Evolutionary conservation across 2,329 filamentous ascomycete species (phyloP).

Genomic region (Pyrenochaeta sp.): DNA sequence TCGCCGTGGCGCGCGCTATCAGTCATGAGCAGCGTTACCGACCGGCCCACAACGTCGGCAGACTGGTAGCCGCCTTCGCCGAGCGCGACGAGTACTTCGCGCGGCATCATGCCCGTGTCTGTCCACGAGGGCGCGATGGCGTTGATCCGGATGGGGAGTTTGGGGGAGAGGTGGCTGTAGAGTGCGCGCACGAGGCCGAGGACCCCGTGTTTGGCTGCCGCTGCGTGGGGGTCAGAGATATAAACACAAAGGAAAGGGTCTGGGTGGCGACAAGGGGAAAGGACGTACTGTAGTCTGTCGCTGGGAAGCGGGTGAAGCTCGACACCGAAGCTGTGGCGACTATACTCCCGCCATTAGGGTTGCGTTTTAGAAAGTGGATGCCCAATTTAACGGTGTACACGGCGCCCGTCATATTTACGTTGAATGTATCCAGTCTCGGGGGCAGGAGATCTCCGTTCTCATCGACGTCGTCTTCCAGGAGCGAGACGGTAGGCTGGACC

Average conservation of each 20-base stretch:
- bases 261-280: neutral
- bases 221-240: slow-evolving; percentile 24
- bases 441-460: slow-evolving; percentile 35
- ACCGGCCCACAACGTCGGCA: slow-evolving; percentile 34
- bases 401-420: slow-evolving; percentile 39
- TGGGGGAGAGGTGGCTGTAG: slow-evolving; percentile 23
- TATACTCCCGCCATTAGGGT: slow-evolving; percentile 35
- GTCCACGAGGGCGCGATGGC: slow-evolving; percentile 44
- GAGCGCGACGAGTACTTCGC: slow-evolving; percentile 15
- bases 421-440: slow-evolving; percentile 33
- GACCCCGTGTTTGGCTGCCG: slow-evolving; percentile 41
- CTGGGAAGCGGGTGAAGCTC: slow-evolving; percentile 33
- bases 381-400: slow-evolving; percentile 41
- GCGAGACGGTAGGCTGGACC: slow-evolving; percentile 18
- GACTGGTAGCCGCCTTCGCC: slow-evolving; percentile 28
- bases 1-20: slow-evolving; percentile 33
- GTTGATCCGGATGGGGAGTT: slow-evolving; percentile 42
- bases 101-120: slow-evolving; percentile 32
- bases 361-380: slow-evolving; percentile 36
- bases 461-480: slow-evolving; percentile 41
- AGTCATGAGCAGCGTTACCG: slow-evolving; percentile 35
- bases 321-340: slow-evolving; percentile 41
- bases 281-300: slow-evolving; percentile 40
- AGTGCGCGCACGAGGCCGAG: slow-evolving; percentile 40
- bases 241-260: too few species aligned